phyloP scores from a whole-genome alignment of 768 basidiomycete genomes.

The Punctularia strigosozonata region DNA sequence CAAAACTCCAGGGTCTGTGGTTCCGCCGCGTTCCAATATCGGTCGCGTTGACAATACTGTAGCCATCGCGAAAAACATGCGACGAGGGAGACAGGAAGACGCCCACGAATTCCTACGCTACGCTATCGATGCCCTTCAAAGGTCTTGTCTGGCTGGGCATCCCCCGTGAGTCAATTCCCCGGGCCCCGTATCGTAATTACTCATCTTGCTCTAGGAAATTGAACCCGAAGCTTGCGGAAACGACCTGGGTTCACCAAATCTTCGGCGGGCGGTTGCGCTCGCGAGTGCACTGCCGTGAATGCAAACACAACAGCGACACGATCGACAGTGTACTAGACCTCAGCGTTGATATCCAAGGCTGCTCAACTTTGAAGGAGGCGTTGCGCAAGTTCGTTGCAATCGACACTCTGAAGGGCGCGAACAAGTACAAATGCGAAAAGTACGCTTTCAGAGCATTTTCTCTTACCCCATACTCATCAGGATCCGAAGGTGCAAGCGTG shows the following conservation, averaged over 20 bases:
- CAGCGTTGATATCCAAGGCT: conserved; percentile 75
- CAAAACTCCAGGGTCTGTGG: conserved; percentile 55
- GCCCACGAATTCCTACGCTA: conserved; percentile 97
- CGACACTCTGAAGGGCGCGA: conserved; percentile 77
- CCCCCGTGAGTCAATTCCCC: conserved; percentile 68
- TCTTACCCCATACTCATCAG: neutral
- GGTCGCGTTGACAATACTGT: conserved; percentile 7
- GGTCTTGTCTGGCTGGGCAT: conserved; percentile 61
- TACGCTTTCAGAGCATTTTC: conserved; percentile 27
- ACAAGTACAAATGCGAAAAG: conserved; percentile 99
- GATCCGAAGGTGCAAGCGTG: conserved; percentile 70
- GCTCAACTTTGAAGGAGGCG: conserved; percentile 53
- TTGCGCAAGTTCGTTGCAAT: conserved; percentile 70
- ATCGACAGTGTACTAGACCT: conserved; percentile 93
- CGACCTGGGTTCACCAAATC: conserved; percentile 88
- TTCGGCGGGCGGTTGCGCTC: conserved; percentile 91
- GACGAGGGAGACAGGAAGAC: conserved; percentile 89
- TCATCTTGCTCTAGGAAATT: conserved; percentile 38
- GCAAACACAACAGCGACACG: conserved; percentile 85
- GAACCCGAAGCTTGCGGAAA: conserved; percentile 61
- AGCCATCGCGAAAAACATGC: conserved; percentile 91
- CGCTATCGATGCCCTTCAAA: conserved; percentile 84
- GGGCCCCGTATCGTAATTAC: too few species aligned
- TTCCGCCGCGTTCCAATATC: neutral
- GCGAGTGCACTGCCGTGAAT: conserved; percentile 75